These are phyloP conservation scores for Xylaria sp. DNA, from an alignment of 2,329 filamentous ascomycete genomes.

Conservation along the genomic window DNA sequence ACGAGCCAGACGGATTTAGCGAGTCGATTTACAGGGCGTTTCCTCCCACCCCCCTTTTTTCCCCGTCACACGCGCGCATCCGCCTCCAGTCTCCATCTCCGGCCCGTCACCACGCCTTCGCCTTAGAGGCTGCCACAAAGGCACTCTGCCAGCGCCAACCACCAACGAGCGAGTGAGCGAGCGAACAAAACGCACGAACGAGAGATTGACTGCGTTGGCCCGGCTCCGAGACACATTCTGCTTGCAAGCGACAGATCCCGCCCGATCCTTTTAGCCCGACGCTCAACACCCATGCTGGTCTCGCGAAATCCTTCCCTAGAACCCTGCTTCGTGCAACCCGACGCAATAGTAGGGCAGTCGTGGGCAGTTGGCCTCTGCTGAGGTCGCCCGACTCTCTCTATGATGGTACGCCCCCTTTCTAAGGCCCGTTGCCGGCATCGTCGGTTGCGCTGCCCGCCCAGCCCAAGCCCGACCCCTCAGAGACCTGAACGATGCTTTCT, in stretches of 20 bases:
- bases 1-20: slow-evolving; percentile 20
- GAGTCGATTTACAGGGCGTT: slow-evolving; percentile 11
- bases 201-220: not conserved
- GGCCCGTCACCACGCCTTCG: slow-evolving; percentile 5
- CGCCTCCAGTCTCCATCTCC: not conserved
- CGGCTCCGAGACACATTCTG: slow-evolving; percentile 3
- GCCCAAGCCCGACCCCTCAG: slow-evolving; percentile 17
- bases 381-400: slow-evolving; percentile 47
- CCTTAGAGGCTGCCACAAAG: not conserved
- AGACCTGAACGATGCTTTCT: slow-evolving; percentile 7
- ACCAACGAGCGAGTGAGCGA: too few relatives aligned
- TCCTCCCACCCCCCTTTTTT: slow-evolving; percentile 17
- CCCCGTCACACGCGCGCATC: slow-evolving; percentile 23
- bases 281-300: slow-evolving; percentile 45
- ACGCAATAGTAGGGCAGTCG: slow-evolving; percentile 43
- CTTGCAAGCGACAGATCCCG: slow-evolving; percentile 27
- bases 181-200: not conserved
- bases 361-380: slow-evolving; percentile 45
- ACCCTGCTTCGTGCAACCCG: slow-evolving; percentile 46
- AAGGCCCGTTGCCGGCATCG: slow-evolving; percentile 11
- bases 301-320: slow-evolving; percentile 41
- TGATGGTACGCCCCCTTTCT: slow-evolving; percentile 47
- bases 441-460: slow-evolving; percentile 15
- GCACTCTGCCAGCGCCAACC: not conserved
- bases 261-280: slow-evolving; percentile 25